Conservation (phyloP, 2,329 filamentous ascomycete genomes). For the Fusarium napiforme region DNA sequence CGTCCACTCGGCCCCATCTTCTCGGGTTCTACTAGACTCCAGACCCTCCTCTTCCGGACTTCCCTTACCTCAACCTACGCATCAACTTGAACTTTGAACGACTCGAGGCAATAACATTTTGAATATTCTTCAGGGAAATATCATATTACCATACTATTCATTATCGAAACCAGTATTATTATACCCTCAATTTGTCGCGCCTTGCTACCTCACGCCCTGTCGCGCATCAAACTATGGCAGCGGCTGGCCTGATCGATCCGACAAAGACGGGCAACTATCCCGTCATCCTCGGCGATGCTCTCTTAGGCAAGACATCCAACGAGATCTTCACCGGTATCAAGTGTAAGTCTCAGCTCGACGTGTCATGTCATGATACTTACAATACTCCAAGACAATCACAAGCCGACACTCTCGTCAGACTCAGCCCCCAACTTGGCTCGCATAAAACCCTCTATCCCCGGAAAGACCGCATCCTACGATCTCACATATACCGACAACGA, state of each 20-base stretch:
- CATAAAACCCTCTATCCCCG: slow-evolving; percentile 61
- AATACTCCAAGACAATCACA: slow-evolving; percentile 67
- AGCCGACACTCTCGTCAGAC: slow-evolving; percentile 62
- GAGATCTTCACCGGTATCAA: slow-evolving; percentile 70
- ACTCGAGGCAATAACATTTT: neutral
- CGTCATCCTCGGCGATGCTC: slow-evolving; percentile 70
- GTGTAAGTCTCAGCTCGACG: slow-evolving; percentile 57
- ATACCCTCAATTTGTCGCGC: neutral
- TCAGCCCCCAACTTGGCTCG: slow-evolving; percentile 61
- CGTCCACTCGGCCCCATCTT: slow-evolving; percentile 17
- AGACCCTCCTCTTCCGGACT: slow-evolving; percentile 30
- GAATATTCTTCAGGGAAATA: neutral
- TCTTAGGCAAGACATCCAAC: slow-evolving; percentile 66
- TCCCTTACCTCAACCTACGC: slow-evolving; percentile 24
- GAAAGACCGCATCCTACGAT: slow-evolving; percentile 65
- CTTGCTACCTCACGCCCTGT: neutral
- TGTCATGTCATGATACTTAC: neutral
- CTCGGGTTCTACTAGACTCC: slow-evolving; percentile 19
- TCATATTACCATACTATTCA: neutral
- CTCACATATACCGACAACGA: slow-evolving; percentile 65
- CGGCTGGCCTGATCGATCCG: slow-evolving; percentile 63
- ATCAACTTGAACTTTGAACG: slow-evolving; percentile 18
- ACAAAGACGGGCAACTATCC: slow-evolving; percentile 71
- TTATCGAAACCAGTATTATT: neutral
- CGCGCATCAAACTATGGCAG: slow-evolving; percentile 34